Base-by-base conservation (phyloP, 345 rosid species). In the Syzygium grande region DNA sequence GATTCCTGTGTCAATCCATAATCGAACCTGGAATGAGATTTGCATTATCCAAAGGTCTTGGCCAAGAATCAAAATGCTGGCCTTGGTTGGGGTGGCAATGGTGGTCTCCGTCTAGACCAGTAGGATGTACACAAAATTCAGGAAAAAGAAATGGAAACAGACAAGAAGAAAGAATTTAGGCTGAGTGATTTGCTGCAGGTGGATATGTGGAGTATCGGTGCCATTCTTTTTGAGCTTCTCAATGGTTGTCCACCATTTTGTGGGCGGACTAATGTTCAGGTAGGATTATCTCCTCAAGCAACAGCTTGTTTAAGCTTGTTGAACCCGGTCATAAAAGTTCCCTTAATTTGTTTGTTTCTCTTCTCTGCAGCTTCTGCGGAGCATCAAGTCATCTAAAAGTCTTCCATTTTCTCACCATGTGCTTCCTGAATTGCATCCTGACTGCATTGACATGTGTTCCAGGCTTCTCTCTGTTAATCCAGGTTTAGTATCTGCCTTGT, bases 161-260 rank as follows among this genome's bases (percentile, higher is more conserved):
- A 73, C 49, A 19, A 38, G 80, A 38, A 38, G 27, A 73, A 51
- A 34, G 80, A 73, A 73, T 73, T 73, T 73, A 73, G 80, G 80
- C 5, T 46, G 80, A 30, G 14, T 38, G 80, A 73, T 73, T 38
- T 73, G 80, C 80, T 38, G 80, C 80, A 96, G 98, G 95, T 92
- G 88, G 96, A 96, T 87, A 93, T 94, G 96, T 96, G 96, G 96
- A 93, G 96, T 87, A 43, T 93, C 46, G 95, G 97, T 87, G 95
- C 93, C 29, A 94, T 96, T 86, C 96, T 94, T 85, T 96, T 95
- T 61, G 94, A 96, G 92, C 93, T 96, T 80, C 95, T 96, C 86
- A 93, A 93, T 58, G 96, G 97, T 14, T 88, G 91, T 89, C 96
- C 94, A 43, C 96, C 97, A 79, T 95, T 92, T 61, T 88, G 58